Evolutionary conservation across 176 grass and related monocot species (phyloP).

Genomic region (Pontederia crassipes): DNA sequence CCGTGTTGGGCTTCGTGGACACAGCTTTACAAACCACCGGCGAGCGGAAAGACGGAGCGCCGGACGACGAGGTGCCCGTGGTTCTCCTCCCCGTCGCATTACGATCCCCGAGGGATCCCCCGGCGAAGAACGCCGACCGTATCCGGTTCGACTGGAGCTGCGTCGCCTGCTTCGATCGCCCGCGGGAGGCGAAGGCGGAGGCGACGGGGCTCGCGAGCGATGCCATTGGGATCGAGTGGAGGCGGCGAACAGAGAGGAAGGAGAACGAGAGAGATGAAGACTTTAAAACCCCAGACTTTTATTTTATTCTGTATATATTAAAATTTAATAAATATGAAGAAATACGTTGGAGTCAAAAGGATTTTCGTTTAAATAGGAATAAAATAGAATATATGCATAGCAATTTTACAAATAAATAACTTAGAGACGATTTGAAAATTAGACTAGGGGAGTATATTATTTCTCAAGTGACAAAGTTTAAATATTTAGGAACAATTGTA

Average conservation of each 20-base stretch:
- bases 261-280: background rate
- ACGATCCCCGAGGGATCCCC: constrained; percentile 2
- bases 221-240: background rate
- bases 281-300: too few species aligned
- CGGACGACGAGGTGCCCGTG: background rate
- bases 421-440: too few species aligned
- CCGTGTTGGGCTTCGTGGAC: constrained; percentile 16
- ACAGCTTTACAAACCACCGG: constrained; percentile 41
- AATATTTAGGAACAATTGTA: too few species aligned
- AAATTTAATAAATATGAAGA: too few species aligned
- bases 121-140: background rate
- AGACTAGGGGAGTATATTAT: too few species aligned
- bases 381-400: too few species aligned
- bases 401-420: too few species aligned
- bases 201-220: constrained; percentile 1
- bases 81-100: constrained; percentile 7
- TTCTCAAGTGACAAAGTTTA: too few species aligned
- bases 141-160: background rate
- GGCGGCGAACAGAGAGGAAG: background rate
- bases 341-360: too few species aligned
- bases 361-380: too few species aligned
- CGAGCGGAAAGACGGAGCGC: background rate
- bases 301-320: too few species aligned
- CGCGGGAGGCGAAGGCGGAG: background rate
- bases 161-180: too few species aligned